Percentiles rank a stretch among this genome's conserved stretches.
Conservation (phyloP, 2,329 filamentous ascomycete genomes). For the Stemphylium beticola region DNA sequence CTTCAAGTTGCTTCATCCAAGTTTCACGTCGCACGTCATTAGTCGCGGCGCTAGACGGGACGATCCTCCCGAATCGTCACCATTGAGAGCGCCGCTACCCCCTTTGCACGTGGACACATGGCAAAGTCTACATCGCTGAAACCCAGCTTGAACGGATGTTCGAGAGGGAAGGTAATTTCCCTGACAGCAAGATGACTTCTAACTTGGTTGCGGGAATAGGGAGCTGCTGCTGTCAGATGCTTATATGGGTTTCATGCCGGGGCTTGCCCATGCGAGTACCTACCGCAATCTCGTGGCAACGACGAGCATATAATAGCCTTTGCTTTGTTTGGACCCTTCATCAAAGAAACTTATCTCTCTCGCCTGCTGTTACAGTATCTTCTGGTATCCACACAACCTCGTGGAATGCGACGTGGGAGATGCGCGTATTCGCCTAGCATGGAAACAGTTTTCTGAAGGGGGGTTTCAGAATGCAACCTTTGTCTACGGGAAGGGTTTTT, state of each 20-base stretch:
- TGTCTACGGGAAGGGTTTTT: no score
- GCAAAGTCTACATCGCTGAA: not conserved
- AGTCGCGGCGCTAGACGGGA: conserved; percentile 25
- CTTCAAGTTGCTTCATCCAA: conserved; percentile 26
- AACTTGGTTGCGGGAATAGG: not conserved
- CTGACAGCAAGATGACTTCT: not conserved
- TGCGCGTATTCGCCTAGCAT: not conserved
- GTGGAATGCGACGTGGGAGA: not conserved
- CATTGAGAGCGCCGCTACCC: conserved; percentile 14
- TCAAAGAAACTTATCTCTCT: not conserved
- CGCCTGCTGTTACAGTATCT: not conserved
- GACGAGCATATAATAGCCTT: no score
- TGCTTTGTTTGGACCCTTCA: no score
- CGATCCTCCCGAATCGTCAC: conserved; percentile 24
- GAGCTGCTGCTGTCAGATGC: no score
- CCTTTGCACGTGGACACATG: not conserved
- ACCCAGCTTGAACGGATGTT: not conserved
- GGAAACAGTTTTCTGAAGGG: not conserved
- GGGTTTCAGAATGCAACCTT: not conserved
- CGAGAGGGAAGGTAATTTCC: not conserved
- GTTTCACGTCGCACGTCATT: conserved; percentile 35
- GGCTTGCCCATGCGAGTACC: no score
- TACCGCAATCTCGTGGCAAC: no score
- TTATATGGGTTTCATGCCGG: no score
- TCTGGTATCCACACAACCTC: not conserved